Conservation (phyloP, 768 basidiomycete genomes). For the Rhizopogon vesiculosus region DNA sequence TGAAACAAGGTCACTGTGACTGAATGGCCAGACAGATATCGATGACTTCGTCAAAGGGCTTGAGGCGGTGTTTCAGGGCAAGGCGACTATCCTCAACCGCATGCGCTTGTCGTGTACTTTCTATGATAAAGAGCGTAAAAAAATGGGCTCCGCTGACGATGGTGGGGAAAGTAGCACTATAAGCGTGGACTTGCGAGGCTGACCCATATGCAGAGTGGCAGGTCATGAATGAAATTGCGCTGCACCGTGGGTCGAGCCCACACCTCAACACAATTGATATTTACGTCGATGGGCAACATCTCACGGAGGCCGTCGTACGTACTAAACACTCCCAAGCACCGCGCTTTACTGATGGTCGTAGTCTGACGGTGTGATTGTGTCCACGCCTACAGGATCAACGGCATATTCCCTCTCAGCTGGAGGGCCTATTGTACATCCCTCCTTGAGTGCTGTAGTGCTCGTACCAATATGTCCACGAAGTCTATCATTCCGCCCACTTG, state of each 20-base stretch:
- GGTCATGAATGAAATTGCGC: slow-evolving; percentile 94
- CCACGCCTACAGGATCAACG: slow-evolving; percentile 94
- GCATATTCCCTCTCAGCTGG: slow-evolving; percentile 95
- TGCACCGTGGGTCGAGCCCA: slow-evolving; percentile 88
- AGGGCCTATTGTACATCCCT: slow-evolving; percentile 94
- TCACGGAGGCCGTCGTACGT: slow-evolving; percentile 92
- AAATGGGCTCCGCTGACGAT: slow-evolving; percentile 53
- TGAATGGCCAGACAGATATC: slow-evolving; percentile 55
- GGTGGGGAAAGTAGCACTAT: slow-evolving; percentile 35
- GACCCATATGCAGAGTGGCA: slow-evolving; percentile 66
- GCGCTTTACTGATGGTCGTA: slow-evolving; percentile 26
- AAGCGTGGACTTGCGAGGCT: neutral
- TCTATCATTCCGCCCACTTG: slow-evolving; percentile 85
- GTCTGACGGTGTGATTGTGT: slow-evolving; percentile 93
- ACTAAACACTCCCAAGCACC: slow-evolving; percentile 4
- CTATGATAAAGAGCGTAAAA: slow-evolving; percentile 53
- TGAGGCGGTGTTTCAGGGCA: slow-evolving; percentile 73
- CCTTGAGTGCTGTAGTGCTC: slow-evolving; percentile 81
- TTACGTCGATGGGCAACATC: slow-evolving; percentile 89
- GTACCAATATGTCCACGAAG: slow-evolving; percentile 97
- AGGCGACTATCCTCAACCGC: slow-evolving; percentile 77
- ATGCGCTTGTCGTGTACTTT: slow-evolving; percentile 89
- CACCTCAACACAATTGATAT: slow-evolving; percentile 93
- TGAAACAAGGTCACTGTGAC: neutral
- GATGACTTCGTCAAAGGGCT: slow-evolving; percentile 81